phyloP scores from a whole-genome alignment of 805 yeast species.

The Starmerella floricola region DNA sequence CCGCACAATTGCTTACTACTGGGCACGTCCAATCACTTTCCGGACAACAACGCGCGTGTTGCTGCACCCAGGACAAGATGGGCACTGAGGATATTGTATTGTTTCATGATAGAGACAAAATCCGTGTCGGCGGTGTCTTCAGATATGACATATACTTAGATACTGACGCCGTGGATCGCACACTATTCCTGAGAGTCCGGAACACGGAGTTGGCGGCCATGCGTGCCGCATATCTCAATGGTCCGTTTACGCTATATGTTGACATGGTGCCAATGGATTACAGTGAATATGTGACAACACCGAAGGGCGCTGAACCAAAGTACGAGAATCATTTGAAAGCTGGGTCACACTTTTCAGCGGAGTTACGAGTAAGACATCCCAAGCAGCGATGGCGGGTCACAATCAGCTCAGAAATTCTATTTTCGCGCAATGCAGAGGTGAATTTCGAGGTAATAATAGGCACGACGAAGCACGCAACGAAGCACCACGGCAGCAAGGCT shows the following conservation, averaged over 20 bases:
- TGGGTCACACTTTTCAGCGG: conserved; percentile 52
- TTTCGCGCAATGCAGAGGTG: conserved; percentile 55
- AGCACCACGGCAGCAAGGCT: conserved; percentile 6
- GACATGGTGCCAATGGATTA: conserved; percentile 66
- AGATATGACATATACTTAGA: conserved; percentile 43
- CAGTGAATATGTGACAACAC: conserved; percentile 28
- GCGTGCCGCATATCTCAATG: conserved; percentile 75
- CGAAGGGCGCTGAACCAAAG: conserved; percentile 26
- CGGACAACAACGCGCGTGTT: no score
- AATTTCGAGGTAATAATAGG: conserved; percentile 51
- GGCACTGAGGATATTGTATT: conserved; percentile 8
- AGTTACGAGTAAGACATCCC: conserved; percentile 36
- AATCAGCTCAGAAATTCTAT: conserved; percentile 65
- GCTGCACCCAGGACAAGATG: no score
- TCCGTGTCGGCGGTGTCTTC: conserved; percentile 42
- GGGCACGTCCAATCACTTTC: no score
- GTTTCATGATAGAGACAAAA: conserved; percentile 17
- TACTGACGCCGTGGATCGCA: conserved; percentile 5
- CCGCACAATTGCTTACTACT: no score
- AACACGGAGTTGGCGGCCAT: conserved; percentile 62
- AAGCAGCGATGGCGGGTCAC: conserved; percentile 68
- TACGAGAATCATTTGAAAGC: conserved; percentile 53
- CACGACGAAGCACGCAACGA: conserved; percentile 22
- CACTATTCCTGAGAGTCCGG: conserved; percentile 38
- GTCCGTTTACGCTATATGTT: conserved; percentile 77